Conservation (phyloP, 148 eudicot species). For the Nepenthes gracilis region DNA sequence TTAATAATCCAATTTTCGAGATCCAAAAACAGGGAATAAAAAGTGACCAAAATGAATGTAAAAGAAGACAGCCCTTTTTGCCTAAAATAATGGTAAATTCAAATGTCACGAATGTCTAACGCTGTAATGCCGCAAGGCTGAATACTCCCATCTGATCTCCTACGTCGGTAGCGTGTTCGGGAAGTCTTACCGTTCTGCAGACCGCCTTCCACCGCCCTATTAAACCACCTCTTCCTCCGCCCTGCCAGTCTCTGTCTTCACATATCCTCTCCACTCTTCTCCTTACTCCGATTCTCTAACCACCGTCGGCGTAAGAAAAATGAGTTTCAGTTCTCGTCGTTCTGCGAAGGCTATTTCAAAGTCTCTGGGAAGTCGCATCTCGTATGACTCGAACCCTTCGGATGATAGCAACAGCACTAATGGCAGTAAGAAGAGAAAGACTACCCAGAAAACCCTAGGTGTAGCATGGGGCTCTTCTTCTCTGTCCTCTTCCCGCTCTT, state of each 20-base stretch:
- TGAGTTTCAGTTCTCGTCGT: constrained; percentile 43
- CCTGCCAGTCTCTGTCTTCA: neutral
- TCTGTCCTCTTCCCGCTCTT: constrained; percentile 62
- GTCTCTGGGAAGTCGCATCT: constrained; percentile 51
- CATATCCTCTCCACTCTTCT: neutral
- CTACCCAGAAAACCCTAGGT: constrained; percentile 87
- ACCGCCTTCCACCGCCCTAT: no score
- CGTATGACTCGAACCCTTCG: constrained; percentile 32
- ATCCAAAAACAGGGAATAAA: no score
- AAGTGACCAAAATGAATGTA: no score
- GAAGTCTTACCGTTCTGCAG: no score
- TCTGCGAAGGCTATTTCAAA: constrained; percentile 40
- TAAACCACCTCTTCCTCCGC: neutral
- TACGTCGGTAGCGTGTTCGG: no score
- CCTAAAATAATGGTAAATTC: no score
- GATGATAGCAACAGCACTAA: constrained; percentile 10
- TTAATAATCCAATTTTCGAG: no score
- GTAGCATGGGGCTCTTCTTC: constrained; percentile 81
- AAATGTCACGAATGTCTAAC: no score
- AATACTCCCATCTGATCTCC: no score
- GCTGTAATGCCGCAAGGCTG: no score
- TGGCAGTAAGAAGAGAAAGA: constrained; percentile 32
- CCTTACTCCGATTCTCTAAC: neutral
- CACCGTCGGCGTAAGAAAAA: constrained; percentile 1
- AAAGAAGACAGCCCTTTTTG: no score